Evolutionary conservation across 1,284 basidiomycete species (phyloP).

Genomic region (Malassezia obtusa): DNA sequence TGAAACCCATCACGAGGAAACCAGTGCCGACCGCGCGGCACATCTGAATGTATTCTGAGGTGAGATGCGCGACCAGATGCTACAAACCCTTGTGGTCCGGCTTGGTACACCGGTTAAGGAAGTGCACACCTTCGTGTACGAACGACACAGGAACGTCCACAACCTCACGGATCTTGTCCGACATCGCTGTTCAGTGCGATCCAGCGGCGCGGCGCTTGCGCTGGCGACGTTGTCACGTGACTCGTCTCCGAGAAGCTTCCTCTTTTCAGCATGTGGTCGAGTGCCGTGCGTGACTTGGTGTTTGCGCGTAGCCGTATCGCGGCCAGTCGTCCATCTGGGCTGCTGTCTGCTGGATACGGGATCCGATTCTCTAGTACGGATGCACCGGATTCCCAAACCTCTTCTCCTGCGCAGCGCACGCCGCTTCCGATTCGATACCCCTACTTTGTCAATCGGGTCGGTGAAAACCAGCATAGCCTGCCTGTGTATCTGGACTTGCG

Average conservation of each 20-base stretch:
- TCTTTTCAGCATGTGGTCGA: not conserved
- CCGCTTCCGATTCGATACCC: slow-evolving; percentile 16
- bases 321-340: too few species aligned
- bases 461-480: slow-evolving; percentile 20
- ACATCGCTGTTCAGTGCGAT: slow-evolving; percentile 54
- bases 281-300: not conserved
- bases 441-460: slow-evolving; percentile 35
- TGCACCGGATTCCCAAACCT: too few species aligned
- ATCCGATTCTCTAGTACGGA: too few species aligned
- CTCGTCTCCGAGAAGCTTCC: not conserved
- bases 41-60: slow-evolving; percentile 45
- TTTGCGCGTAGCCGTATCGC: not conserved
- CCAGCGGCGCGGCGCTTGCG: not conserved
- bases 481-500: slow-evolving; percentile 33
- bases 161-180: slow-evolving; percentile 81
- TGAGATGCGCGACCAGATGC: too few species aligned
- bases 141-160: slow-evolving; percentile 85
- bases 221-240: not conserved
- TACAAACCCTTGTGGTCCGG: slow-evolving; percentile 81
- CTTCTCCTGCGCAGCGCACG: not conserved
- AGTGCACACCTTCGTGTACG: slow-evolving; percentile 84
- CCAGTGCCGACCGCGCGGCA: slow-evolving; percentile 46
- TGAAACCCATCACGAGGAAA: slow-evolving; percentile 48
- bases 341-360: too few species aligned
- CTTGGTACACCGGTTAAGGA: slow-evolving; percentile 93